Conservation (phyloP, 2,329 filamentous ascomycete genomes). For the Claviceps sp. region DNA sequence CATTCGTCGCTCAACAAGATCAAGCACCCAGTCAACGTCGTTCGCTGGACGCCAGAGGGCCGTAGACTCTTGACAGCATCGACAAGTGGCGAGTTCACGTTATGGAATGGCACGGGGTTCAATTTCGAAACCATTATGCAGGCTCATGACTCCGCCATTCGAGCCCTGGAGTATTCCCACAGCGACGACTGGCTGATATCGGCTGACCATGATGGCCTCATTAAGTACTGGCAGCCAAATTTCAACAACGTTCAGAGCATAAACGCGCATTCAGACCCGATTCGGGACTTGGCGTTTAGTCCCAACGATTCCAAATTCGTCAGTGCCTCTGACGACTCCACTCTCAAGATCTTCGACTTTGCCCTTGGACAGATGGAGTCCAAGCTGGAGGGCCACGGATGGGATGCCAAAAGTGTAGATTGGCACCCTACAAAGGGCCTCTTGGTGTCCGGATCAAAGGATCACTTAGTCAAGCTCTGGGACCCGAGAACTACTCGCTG, state of each 20-base stretch:
- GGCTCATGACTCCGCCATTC: slow-evolving; percentile 80
- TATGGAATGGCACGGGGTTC: slow-evolving; percentile 98
- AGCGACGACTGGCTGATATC: slow-evolving; percentile 96
- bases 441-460: slow-evolving; percentile 91
- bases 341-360: slow-evolving; percentile 93
- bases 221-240: slow-evolving; percentile 99
- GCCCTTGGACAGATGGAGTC: slow-evolving; percentile 73
- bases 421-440: slow-evolving; percentile 96
- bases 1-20: slow-evolving; percentile 98
- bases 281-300: slow-evolving; percentile 83
- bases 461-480: slow-evolving; percentile 95
- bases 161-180: slow-evolving; percentile 77
- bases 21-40: slow-evolving; percentile 92
- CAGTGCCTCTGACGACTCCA: slow-evolving; percentile 87
- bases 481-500: slow-evolving; percentile 86
- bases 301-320: slow-evolving; percentile 94
- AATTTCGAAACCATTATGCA: slow-evolving; percentile 99
- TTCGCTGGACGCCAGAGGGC: slow-evolving; percentile 94
- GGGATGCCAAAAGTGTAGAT: slow-evolving; percentile 94
- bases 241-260: slow-evolving; percentile 98
- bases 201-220: slow-evolving; percentile 82
- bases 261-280: slow-evolving; percentile 77
- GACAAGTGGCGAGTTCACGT: slow-evolving; percentile 91
- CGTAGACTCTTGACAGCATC: slow-evolving; percentile 83
- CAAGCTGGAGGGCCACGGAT: slow-evolving; percentile 81